Evolutionary conservation across 2,329 filamentous ascomycete species (phyloP).

Genomic region (Ilyonectria robusta): DNA sequence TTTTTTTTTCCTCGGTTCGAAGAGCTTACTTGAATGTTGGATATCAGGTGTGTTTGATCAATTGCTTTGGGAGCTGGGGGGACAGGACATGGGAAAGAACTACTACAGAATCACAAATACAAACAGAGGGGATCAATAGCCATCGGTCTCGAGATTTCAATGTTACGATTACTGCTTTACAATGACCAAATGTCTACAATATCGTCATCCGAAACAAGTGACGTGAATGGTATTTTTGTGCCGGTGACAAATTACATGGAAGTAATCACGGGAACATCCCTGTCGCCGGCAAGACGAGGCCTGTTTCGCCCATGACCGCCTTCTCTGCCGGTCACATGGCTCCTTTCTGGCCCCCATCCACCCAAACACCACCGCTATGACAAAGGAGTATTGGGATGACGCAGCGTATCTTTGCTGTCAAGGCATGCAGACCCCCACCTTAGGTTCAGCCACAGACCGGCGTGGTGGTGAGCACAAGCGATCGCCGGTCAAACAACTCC

Average conservation of each 20-base stretch:
- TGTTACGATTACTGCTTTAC: background rate
- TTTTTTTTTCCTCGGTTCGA: conserved; percentile 10
- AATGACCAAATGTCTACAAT: background rate
- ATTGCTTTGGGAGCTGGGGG: conserved; percentile 5
- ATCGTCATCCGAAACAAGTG: conserved; percentile 3
- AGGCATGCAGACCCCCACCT: conserved; percentile 37
- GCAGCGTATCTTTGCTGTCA: conserved; percentile 21
- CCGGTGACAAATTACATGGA: conserved; percentile 10
- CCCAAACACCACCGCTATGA: conserved; percentile 10
- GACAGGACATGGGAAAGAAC: conserved; percentile 10
- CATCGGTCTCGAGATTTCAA: conserved; percentile 8
- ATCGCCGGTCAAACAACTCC: conserved; percentile 27
- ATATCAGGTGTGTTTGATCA: conserved; percentile 18
- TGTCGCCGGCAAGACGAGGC: conserved; percentile 7
- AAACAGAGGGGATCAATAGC: background rate
- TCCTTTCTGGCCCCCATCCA: conserved; percentile 6
- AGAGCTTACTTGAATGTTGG: conserved; percentile 14
- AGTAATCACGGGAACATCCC: conserved; percentile 13
- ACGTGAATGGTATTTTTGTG: background rate
- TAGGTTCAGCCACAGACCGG: conserved; percentile 36
- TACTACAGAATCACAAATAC: conserved; percentile 16
- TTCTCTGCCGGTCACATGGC: conserved; percentile 22
- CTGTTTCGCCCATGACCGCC: conserved; percentile 6
- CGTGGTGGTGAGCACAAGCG: conserved; percentile 29
- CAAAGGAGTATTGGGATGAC: conserved; percentile 7